Base-by-base conservation (phyloP, 2,329 filamentous ascomycete genomes). In the Monosporascus sp. region DNA sequence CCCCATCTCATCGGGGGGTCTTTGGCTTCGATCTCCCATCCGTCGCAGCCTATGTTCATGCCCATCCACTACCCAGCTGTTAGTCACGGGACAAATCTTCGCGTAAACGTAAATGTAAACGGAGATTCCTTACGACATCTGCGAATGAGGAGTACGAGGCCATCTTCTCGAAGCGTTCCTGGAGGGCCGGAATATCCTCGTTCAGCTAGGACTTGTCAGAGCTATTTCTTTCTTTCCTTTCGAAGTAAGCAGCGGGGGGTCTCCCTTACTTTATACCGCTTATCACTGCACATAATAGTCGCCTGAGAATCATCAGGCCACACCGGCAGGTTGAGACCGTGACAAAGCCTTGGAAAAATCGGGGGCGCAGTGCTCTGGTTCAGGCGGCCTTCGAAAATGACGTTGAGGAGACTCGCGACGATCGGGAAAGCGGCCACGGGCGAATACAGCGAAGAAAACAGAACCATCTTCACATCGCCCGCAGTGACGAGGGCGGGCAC, bases 401-500 rank as follows among this genome's bases (percentile, higher is more conserved):
- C 52, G 37, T 69, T 60, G 14, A 76, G 53, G 3, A 71, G 37
- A 9, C 56, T 44, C 3, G 72, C 72, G 22, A 75, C 52, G 6
- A 52, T 1, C 5, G 71, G 68, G 47, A 72, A 72, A 0, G 37
- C 45, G 11, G 22, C 22, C 6, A 61, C 55, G 2, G 73, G 73
- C 3, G 57, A 18, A 53, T 75, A 75, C 2, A 75, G 38, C 2
- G 59, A 53, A 1, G 52, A 48, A 49, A 75, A 73, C 27, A 75
- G 63, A 6, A 69, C 43, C 46, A 51, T 50, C 60, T 72, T 72
- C 44, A 77, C 24, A 51, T 71, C 66, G 51, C 62, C 64, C 37
- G 69, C 67, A 6, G 73, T 69, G 27, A 76, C 43, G 37, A 76
- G 53, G 24, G 67, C 60, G 6, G 70, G 70, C 22, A 72, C 50